Conservation (phyloP, 192 early-diverging fungal species). For the Coemansia sp. region DNA sequence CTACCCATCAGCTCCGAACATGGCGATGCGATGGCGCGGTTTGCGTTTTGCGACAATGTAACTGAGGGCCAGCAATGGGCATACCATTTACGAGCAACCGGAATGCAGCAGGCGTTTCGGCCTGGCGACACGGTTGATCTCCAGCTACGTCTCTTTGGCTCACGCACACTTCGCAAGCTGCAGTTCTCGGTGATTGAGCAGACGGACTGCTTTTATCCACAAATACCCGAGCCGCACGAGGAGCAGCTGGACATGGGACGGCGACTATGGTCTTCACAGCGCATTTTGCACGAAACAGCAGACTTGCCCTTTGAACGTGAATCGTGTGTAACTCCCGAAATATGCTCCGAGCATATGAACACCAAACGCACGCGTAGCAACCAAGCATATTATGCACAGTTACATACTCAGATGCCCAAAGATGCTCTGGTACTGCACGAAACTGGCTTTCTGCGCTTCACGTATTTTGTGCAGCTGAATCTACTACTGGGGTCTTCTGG, state of each 20-base stretch:
- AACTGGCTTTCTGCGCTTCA: slow-evolving; percentile 32
- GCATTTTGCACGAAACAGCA: slow-evolving; percentile 4
- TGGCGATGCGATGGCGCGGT: slow-evolving; percentile 3
- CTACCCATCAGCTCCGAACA: slow-evolving; percentile 1
- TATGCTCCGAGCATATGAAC: slow-evolving; percentile 33
- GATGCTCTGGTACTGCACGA: slow-evolving; percentile 28
- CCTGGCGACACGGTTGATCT: slow-evolving; percentile 42
- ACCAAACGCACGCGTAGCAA: slow-evolving; percentile 13
- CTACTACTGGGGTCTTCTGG: slow-evolving; percentile 18
- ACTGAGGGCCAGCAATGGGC: slow-evolving; percentile 13
- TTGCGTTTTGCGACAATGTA: slow-evolving; percentile 43
- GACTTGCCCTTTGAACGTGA: slow-evolving; percentile 45
- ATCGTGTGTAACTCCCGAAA: slow-evolving; percentile 16
- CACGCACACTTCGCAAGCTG: slow-evolving; percentile 25
- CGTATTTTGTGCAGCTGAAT: slow-evolving; percentile 28
- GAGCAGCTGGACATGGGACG: slow-evolving; percentile 49
- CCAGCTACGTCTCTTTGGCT: slow-evolving; percentile 31
- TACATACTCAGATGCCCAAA: slow-evolving; percentile 18
- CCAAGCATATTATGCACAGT: slow-evolving; percentile 28
- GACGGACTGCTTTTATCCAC: slow-evolving; percentile 51
- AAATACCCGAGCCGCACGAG: slow-evolving; percentile 37
- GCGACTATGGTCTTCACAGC: slow-evolving; percentile 34
- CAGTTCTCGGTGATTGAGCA: slow-evolving; percentile 31
- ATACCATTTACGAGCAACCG: slow-evolving; percentile 32
- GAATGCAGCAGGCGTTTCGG: slow-evolving; percentile 37